A percentile compares a stretch with the other conserved stretches of the same genome.
These are phyloP conservation scores for Venturia nashicola DNA, from an alignment of 2,329 filamentous ascomycete species.

Conservation along the genomic window DNA sequence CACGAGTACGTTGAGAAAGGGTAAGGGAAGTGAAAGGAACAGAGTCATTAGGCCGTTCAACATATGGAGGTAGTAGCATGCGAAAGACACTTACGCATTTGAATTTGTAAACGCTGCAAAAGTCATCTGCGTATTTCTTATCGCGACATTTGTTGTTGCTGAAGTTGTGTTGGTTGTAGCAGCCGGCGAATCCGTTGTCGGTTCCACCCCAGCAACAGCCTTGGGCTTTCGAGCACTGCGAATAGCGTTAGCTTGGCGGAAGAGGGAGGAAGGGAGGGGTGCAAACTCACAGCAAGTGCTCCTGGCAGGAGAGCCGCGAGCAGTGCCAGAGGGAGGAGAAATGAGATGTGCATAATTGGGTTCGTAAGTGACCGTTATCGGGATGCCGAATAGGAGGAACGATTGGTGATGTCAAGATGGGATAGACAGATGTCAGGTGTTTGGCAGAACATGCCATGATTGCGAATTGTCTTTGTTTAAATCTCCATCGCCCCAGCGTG, in stretches of 20 bases:
- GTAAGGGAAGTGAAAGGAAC: no score
- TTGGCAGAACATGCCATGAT: no score
- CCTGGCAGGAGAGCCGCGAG: background rate
- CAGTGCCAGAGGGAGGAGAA: background rate
- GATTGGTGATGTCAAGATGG: background rate
- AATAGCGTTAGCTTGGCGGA: background rate
- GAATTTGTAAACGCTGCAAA: no score
- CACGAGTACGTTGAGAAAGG: no score
- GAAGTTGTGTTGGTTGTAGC: background rate
- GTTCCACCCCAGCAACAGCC: background rate
- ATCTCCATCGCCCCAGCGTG: background rate
- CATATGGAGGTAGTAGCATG: background rate
- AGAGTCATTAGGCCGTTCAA: no score
- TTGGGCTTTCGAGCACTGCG: background rate
- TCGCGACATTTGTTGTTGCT: background rate
- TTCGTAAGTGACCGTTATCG: background rate
- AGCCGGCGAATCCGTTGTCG: background rate
- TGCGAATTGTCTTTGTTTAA: background rate
- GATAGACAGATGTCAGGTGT: background rate
- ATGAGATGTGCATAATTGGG: background rate
- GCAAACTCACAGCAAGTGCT: background rate
- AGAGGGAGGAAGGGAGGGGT: background rate
- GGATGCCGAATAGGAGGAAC: background rate
- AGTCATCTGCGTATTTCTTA: background rate
- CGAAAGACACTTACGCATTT: background rate